Conservation (phyloP, 495 filamentous ascomycete species). For the Penicillium simplicissimum region DNA sequence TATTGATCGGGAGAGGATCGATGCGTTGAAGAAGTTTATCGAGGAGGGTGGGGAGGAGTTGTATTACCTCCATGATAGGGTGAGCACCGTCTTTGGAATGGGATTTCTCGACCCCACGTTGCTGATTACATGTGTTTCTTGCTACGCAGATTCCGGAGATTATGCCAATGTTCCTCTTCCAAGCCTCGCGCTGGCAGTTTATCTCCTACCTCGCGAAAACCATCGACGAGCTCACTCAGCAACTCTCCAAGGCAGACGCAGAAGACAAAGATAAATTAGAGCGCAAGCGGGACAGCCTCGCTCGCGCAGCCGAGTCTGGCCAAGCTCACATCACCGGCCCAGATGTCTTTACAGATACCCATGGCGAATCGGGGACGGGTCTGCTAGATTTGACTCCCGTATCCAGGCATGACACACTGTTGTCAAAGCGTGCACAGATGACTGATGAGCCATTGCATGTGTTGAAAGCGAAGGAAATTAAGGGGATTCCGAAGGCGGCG, state of each 20-base stretch:
- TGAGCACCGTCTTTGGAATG: constrained; percentile 23
- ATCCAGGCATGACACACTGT: constrained; percentile 29
- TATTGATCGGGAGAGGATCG: constrained; percentile 89
- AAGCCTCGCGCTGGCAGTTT: constrained; percentile 78
- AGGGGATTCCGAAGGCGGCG: constrained; percentile 50
- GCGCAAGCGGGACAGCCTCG: constrained; percentile 45
- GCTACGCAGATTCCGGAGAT: constrained; percentile 68
- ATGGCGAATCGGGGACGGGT: constrained; percentile 21
- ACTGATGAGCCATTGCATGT: constrained; percentile 31
- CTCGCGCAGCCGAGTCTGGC: constrained; percentile 37
- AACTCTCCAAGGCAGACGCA: constrained; percentile 21
- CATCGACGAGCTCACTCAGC: constrained; percentile 50
- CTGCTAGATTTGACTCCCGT: constrained; percentile 37
- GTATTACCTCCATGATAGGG: constrained; percentile 68
- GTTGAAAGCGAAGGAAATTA: constrained; percentile 42
- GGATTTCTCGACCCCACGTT: neutral
- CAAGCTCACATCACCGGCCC: constrained; percentile 38
- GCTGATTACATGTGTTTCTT: constrained; percentile 13
- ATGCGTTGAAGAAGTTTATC: constrained; percentile 76
- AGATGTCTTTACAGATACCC: constrained; percentile 33
- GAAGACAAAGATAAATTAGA: constrained; percentile 33
- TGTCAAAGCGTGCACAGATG: constrained; percentile 29
- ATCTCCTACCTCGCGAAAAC: constrained; percentile 63
- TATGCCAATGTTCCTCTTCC: constrained; percentile 85
- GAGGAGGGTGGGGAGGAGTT: constrained; percentile 79